Evolutionary conservation across 2,329 filamentous ascomycete genomes (phyloP).

Genomic region (Alternaria infectoria): DNA sequence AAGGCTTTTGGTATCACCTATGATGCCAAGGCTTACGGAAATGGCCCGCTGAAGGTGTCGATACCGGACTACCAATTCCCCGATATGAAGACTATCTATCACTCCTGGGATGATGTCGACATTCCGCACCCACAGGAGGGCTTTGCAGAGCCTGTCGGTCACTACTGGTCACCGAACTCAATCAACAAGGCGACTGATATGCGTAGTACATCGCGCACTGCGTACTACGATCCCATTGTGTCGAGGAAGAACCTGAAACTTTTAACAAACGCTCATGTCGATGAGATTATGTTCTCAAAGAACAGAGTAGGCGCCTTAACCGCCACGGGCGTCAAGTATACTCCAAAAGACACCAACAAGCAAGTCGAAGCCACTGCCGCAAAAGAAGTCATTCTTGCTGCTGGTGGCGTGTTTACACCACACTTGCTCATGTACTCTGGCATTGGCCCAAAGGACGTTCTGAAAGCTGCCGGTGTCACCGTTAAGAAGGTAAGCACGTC

Average conservation of each 20-base stretch:
- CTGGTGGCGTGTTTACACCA: constrained; percentile 63
- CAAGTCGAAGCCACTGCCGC: constrained; percentile 23
- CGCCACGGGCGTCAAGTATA: constrained; percentile 14
- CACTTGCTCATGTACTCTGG: constrained; percentile 50
- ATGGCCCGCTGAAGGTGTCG: constrained; percentile 6
- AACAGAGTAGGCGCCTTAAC: neutral
- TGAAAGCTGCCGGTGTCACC: constrained; percentile 18
- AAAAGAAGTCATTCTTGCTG: constrained; percentile 65
- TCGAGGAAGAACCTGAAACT: constrained; percentile 16
- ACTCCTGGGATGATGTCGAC: constrained; percentile 6
- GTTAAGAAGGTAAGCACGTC: constrained; percentile 14
- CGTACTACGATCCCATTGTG: constrained; percentile 21
- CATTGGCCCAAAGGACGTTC: constrained; percentile 26
- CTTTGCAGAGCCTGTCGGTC: constrained; percentile 24
- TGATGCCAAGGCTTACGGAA: constrained; percentile 17
- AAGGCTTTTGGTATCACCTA: constrained; percentile 22
- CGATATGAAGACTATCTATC: constrained; percentile 14
- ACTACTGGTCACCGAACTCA: constrained; percentile 33
- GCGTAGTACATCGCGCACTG: constrained; percentile 7
- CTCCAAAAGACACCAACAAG: constrained; percentile 6
- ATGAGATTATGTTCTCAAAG: constrained; percentile 9
- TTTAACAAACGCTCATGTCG: constrained; percentile 9
- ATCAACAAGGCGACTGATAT: constrained; percentile 17
- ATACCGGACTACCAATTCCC: constrained; percentile 17
- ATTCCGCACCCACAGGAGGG: constrained; percentile 15